These are phyloP conservation scores for Amphicarpaea edgeworthii DNA, from an alignment of 306 rosid genomes.

Conservation along the genomic window DNA sequence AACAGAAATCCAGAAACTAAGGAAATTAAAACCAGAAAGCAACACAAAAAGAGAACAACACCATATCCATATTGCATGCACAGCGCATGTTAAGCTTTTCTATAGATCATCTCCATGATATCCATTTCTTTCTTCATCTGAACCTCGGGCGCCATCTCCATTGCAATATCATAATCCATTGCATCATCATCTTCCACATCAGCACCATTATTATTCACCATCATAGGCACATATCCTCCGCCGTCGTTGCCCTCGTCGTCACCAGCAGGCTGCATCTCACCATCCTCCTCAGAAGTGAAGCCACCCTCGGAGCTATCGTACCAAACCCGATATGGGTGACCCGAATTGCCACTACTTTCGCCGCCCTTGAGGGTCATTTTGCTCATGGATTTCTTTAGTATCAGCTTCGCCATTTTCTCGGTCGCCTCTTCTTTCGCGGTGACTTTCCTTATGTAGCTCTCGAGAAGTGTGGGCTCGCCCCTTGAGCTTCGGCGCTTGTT, in stretches of 20 bases:
- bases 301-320: constrained; percentile 26
- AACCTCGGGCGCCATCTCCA: constrained; percentile 34
- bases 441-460: constrained; percentile 60
- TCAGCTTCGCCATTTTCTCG: background rate
- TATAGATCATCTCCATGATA: constrained; percentile 37
- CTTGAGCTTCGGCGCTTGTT: background rate
- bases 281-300: background rate
- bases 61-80: background rate
- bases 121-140: constrained; percentile 43
- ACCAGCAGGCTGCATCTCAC: background rate
- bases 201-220: background rate
- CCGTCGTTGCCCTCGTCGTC: too few species aligned
- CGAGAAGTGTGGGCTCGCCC: constrained; percentile 46
- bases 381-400: background rate
- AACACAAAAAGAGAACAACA: background rate
- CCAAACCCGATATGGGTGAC: background rate
- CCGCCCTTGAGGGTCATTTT: background rate
- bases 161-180: constrained; percentile 39
- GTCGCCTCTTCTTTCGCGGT: background rate
- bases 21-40: background rate
- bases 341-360: background rate
- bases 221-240: background rate
- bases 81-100: background rate
- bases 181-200: constrained; percentile 1
- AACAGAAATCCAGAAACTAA: background rate